phyloP scores from a whole-genome alignment of 768 basidiomycete species.

The Tylopilus balloui region DNA sequence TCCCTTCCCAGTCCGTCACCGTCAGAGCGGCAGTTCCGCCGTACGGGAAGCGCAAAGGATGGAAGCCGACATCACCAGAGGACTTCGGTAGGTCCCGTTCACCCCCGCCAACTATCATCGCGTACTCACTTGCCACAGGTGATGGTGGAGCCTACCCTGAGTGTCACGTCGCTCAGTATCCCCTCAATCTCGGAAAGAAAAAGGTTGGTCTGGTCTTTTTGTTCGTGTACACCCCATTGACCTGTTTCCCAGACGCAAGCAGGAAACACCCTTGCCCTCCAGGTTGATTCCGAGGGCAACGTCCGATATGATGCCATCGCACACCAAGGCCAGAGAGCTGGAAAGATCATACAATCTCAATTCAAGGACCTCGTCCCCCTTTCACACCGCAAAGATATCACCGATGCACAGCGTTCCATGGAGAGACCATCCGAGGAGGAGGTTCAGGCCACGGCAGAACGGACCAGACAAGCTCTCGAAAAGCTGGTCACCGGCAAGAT shows the following conservation, averaged over 20 bases:
- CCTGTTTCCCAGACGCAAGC: conserved; percentile 62
- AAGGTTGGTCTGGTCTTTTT: conserved; percentile 51
- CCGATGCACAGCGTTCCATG: conserved; percentile 68
- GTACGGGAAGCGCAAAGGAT: conserved; percentile 81
- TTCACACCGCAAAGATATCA: conserved; percentile 80
- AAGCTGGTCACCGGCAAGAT: conserved; percentile 94
- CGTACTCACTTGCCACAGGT: conserved; percentile 37
- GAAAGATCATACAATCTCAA: conserved; percentile 86
- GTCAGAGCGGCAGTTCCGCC: conserved; percentile 60
- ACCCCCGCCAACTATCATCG: neutral
- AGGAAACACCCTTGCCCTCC: conserved; percentile 92
- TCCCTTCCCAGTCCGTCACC: conserved; percentile 39
- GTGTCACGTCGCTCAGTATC: conserved; percentile 97
- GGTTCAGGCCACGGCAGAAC: conserved; percentile 85
- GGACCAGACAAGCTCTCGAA: conserved; percentile 87
- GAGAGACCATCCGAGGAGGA: conserved; percentile 94
- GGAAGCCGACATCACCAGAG: conserved; percentile 78
- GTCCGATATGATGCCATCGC: conserved; percentile 98
- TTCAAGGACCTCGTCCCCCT: conserved; percentile 98
- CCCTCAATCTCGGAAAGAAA: conserved; percentile 91
- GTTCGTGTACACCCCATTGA: neutral
- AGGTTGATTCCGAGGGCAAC: conserved; percentile 95
- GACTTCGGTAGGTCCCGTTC: conserved; percentile 67
- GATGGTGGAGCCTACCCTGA: conserved; percentile 90
- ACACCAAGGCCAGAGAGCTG: conserved; percentile 85